These are phyloP conservation scores for Podospora bellae-mahoneyi DNA, from an alignment of 495 filamentous ascomycete species.

Conservation along the genomic window DNA sequence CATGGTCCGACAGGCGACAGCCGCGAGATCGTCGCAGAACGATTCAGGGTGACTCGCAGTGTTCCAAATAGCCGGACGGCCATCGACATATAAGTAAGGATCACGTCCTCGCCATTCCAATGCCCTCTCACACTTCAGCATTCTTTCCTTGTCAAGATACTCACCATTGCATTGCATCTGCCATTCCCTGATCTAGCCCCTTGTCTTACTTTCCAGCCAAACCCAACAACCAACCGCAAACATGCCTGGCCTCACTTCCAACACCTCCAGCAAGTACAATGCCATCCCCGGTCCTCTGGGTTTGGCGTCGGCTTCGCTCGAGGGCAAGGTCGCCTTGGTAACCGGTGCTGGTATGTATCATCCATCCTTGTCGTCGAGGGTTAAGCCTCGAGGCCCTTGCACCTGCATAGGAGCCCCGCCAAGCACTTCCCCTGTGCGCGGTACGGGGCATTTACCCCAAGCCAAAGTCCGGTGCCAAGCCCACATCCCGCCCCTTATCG, in stretches of 20 bases:
- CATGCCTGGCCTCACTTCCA: conserved; percentile 39
- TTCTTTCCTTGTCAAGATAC: neutral
- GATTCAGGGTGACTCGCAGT: conserved; percentile 1
- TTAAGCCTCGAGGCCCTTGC: too few relatives aligned
- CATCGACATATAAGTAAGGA: conserved; percentile 7
- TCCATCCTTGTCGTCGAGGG: neutral
- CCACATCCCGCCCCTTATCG: conserved; percentile 14
- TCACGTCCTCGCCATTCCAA: neutral
- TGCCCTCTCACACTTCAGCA: neutral
- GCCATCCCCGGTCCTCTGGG: conserved; percentile 49
- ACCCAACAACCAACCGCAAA: conserved; percentile 15
- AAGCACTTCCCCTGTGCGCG: conserved; percentile 3
- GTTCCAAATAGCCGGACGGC: conserved; percentile 3
- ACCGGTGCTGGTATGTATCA: conserved; percentile 44
- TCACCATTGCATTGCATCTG: conserved; percentile 7
- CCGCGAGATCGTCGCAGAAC: conserved; percentile 11
- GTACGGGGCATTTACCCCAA: conserved; percentile 33
- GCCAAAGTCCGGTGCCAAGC: conserved; percentile 34
- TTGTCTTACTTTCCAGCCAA: conserved; percentile 28
- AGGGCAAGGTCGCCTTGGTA: conserved; percentile 51
- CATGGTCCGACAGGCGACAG: conserved; percentile 39
- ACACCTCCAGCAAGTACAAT: conserved; percentile 37
- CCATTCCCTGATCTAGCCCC: conserved; percentile 23
- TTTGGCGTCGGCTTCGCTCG: conserved; percentile 45
- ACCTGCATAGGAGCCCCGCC: conserved; percentile 11